Evolutionary conservation across 352 stramenopile genomes (phyloP).

Genomic region (Phytophthora citricola): DNA sequence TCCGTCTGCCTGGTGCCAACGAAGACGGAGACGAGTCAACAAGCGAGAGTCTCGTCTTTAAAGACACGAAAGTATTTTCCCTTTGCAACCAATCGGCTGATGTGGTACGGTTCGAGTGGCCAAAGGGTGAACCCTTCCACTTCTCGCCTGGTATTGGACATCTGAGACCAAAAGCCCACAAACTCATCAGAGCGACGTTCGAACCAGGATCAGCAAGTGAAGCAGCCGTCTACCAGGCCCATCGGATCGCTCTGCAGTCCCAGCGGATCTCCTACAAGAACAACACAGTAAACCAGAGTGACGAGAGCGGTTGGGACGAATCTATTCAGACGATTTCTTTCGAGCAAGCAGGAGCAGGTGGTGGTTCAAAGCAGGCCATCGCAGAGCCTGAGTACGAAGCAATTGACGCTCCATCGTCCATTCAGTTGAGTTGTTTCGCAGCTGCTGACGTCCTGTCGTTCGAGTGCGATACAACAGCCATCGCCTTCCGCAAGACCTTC

Average conservation of each 20-base stretch:
- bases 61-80: conserved; percentile 76
- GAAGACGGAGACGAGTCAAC: conserved; percentile 1
- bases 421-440: conserved; percentile 71
- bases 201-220: conserved; percentile 28
- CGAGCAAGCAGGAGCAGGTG: conserved; percentile 24
- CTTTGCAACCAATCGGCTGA: conserved; percentile 73
- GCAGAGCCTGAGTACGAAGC: conserved; percentile 59
- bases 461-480: conserved; percentile 60
- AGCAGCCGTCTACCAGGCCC: conserved; percentile 42
- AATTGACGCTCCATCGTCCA: conserved; percentile 38
- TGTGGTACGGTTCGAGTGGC: conserved; percentile 79
- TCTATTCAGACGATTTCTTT: conserved; percentile 71
- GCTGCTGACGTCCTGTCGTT: conserved; percentile 67
- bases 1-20: conserved; percentile 51
- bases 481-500: conserved; percentile 85
- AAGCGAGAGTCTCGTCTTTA: conserved; percentile 6
- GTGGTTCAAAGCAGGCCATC: conserved; percentile 28
- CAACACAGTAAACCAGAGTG: conserved; percentile 11
- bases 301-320: conserved; percentile 80
- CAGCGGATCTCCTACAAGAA: conserved; percentile 68
- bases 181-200: conserved; percentile 83
- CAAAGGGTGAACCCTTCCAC: conserved; percentile 56
- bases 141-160: conserved; percentile 85
- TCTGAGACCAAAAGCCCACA: conserved; percentile 60
- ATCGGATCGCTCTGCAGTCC: conserved; percentile 49